These are phyloP conservation scores for Casuarina cunninghamiana DNA, from an alignment of 306 rosid species.

Conservation along the genomic window DNA sequence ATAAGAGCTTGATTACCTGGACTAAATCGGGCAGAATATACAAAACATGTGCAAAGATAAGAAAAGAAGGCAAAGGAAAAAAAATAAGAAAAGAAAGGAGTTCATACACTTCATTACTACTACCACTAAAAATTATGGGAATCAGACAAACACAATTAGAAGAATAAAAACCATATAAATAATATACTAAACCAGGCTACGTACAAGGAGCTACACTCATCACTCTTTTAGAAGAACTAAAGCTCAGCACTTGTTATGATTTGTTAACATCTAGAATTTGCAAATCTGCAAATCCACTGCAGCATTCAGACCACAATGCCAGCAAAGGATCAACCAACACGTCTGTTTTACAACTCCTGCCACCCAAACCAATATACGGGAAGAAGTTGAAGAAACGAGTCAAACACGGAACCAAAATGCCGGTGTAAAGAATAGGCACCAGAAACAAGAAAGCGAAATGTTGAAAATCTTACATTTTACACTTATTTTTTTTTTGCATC, in stretches of 20 bases:
- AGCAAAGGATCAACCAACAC: constrained; percentile 7
- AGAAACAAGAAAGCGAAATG: background rate
- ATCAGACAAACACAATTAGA: background rate
- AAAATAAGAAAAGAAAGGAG: background rate
- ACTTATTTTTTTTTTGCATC: background rate
- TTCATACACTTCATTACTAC: background rate
- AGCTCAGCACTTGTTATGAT: constrained; percentile 9
- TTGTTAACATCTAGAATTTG: background rate
- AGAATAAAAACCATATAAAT: background rate
- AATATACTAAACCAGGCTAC: background rate
- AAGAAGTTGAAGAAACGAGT: background rate
- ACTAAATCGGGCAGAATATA: background rate
- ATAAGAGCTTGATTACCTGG: constrained; percentile 7
- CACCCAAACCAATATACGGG: background rate
- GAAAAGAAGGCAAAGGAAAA: background rate
- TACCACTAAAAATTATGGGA: background rate
- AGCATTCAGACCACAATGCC: background rate
- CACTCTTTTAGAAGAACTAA: constrained; percentile 10
- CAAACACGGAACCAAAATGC: background rate
- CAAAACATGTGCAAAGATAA: constrained; percentile 17
- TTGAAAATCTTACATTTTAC: background rate
- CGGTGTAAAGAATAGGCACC: constrained; percentile 8
- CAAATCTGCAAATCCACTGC: constrained; percentile 17
- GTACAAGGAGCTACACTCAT: constrained; percentile 2
- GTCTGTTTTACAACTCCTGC: constrained; percentile 16